Evolutionary conservation across 257 asterid species (phyloP).

Genomic region (Penstemon davidsonii): DNA sequence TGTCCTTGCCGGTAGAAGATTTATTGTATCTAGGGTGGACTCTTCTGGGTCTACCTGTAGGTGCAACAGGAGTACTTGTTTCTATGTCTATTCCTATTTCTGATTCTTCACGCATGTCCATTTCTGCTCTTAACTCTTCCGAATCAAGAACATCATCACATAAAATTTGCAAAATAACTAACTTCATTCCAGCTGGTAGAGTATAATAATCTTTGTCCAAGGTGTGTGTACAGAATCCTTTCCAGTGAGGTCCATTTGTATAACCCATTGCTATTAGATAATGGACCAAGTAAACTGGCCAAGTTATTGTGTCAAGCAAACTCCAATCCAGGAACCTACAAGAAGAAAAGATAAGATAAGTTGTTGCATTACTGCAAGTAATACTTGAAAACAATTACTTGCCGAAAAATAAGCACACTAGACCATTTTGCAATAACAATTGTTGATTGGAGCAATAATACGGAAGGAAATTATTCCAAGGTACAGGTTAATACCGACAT

Average conservation of each 20-base stretch:
- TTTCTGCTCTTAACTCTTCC: constrained; percentile 71
- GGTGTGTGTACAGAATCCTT: constrained; percentile 58
- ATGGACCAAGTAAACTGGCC: constrained; percentile 72
- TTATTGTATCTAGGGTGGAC: constrained; percentile 68
- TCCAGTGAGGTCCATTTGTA: constrained; percentile 59
- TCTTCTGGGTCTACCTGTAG: constrained; percentile 52
- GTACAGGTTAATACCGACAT: background rate
- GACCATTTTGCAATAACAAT: background rate
- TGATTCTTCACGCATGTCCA: constrained; percentile 64
- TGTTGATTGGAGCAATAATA: constrained; percentile 10
- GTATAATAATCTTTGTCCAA: constrained; percentile 71
- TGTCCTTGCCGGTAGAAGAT: constrained; percentile 53
- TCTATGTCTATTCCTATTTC: constrained; percentile 69
- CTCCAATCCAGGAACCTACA: constrained; percentile 79
- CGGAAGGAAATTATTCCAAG: constrained; percentile 20
- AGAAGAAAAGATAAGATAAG: constrained; percentile 21
- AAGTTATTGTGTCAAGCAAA: constrained; percentile 78
- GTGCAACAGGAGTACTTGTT: constrained; percentile 35
- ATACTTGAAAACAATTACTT: background rate
- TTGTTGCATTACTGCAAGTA: constrained; percentile 15
- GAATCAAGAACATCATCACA: constrained; percentile 75
- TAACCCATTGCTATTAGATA: constrained; percentile 63
- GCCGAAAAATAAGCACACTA: constrained; percentile 16
- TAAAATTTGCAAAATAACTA: constrained; percentile 65
- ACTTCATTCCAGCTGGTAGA: constrained; percentile 64